Base-by-base conservation (phyloP, 2,329 filamentous ascomycete species). In the Coniochaeta sp. region DNA sequence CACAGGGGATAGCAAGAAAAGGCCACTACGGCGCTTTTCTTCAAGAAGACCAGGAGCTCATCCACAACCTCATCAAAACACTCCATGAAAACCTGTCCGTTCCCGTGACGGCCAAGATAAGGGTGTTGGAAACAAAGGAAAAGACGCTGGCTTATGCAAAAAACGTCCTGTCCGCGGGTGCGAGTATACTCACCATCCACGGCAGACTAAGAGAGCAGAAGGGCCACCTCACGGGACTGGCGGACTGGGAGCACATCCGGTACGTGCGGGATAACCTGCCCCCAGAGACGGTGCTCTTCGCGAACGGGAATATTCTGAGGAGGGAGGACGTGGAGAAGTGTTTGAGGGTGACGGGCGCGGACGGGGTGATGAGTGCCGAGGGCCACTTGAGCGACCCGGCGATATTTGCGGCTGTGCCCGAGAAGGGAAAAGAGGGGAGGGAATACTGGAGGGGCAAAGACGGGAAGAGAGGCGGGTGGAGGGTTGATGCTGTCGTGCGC, bases 351-450 rank as follows among this genome's bases (percentile, higher is more conserved):
- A 99, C 94, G 1, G 91, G 91, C 1, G 92, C 86, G 1, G 94
- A 99, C 66, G 94, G 81, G 16, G 83, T 99, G 49, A 97, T 99
- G 94, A 92, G 87, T 58, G 94, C 94, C 5, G 94, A 99, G 69
- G 94, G 91, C 0, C 96, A 96, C 64, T 77, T 99, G 0, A 92
- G 90, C 63, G 90, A 99, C 64, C 94, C 94, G 0, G 84, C 83
- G 2, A 86, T 99, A 40, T 99, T 99, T 63, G 83, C 86, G 13
- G 70, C 75, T 28, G 76, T 83, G 14, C 90, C 90, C 0, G 65
- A 79, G 0, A 61, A 73, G 0, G 87, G 84, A 0, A 67, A 83
- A 46, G 83, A 89, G 65, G 83, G 82, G 0, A 77, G 86, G 53
- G 91, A 95, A 61, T 97, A 94, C 68, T 97, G 92, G 91, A 77